A percentile compares a stretch with the other conserved stretches of the same genome.
Evolutionary conservation across 805 yeast species (phyloP).

Genomic region (Priceomyces castillae): DNA sequence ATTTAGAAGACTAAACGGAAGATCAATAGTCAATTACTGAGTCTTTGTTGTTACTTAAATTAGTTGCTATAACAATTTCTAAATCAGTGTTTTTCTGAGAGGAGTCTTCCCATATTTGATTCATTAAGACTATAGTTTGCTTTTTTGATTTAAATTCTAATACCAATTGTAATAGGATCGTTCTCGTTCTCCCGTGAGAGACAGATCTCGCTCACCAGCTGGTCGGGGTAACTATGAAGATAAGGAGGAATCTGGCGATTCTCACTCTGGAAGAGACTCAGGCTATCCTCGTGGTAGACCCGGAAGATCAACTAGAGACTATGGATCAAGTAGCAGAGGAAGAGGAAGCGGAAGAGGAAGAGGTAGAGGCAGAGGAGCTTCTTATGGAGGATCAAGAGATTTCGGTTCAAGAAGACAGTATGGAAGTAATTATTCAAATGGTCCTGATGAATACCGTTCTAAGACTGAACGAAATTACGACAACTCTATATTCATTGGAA

Average conservation of each 20-base stretch:
- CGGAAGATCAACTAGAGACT: constrained; percentile 10
- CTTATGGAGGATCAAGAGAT: constrained; percentile 18
- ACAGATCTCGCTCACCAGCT: constrained; percentile 37
- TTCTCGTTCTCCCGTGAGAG: constrained; percentile 32
- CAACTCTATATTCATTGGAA: constrained; percentile 71
- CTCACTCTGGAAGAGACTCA: constrained; percentile 28
- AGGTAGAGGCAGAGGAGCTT: constrained; percentile 22
- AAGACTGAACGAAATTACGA: constrained; percentile 55
- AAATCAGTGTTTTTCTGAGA: too few species aligned
- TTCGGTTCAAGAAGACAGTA: constrained; percentile 12
- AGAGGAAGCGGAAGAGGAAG: constrained; percentile 21
- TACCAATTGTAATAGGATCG: constrained; percentile 25
- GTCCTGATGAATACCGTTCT: constrained; percentile 29
- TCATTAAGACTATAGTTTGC: neutral
- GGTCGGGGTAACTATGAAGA: constrained; percentile 19
- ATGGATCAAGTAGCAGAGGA: constrained; percentile 14
- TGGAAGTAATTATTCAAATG: constrained; percentile 13
- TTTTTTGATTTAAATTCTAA: neutral
- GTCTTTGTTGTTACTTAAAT: too few species aligned
- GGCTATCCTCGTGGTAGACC: constrained; percentile 26
- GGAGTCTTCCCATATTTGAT: neutral
- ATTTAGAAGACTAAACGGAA: too few species aligned
- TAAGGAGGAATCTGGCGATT: constrained; percentile 30
- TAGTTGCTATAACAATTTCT: too few species aligned
- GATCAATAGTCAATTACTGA: too few species aligned